Conservation (phyloP, 2,329 filamentous ascomycete genomes). For the Penicillium paneum region DNA sequence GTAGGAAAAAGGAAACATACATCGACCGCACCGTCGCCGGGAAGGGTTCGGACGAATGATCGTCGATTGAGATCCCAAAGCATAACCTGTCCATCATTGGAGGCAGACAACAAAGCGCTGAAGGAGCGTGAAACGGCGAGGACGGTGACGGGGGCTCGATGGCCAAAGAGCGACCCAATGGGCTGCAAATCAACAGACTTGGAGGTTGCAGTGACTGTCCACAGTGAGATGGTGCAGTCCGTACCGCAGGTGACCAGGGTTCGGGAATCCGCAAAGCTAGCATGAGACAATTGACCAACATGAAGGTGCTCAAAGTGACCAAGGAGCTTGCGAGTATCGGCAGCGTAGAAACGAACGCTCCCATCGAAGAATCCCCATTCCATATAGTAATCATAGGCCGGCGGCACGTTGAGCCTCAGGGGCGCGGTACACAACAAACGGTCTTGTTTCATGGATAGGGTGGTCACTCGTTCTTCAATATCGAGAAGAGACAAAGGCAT, state of each 20-base stretch:
- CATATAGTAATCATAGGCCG: constrained; percentile 81
- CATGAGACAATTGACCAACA: constrained; percentile 79
- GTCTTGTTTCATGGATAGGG: constrained; percentile 74
- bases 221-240: constrained; percentile 87
- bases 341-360: constrained; percentile 84
- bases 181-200: constrained; percentile 77
- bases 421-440: constrained; percentile 78
- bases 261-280: constrained; percentile 81
- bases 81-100: constrained; percentile 75
- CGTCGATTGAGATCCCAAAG: constrained; percentile 93
- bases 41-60: constrained; percentile 76
- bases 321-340: constrained; percentile 75
- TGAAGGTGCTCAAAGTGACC: constrained; percentile 93
- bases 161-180: constrained; percentile 80
- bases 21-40: constrained; percentile 52
- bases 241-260: constrained; percentile 88
- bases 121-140: constrained; percentile 86
- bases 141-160: constrained; percentile 76
- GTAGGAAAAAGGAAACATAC: constrained; percentile 24
- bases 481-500: constrained; percentile 75
- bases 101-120: constrained; percentile 80
- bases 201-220: constrained; percentile 63
- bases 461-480: constrained; percentile 74
- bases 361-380: constrained; percentile 96
- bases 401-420: constrained; percentile 82